Conservation (phyloP, 192 early-diverging fungal genomes). For the Coemansia sp. region DNA sequence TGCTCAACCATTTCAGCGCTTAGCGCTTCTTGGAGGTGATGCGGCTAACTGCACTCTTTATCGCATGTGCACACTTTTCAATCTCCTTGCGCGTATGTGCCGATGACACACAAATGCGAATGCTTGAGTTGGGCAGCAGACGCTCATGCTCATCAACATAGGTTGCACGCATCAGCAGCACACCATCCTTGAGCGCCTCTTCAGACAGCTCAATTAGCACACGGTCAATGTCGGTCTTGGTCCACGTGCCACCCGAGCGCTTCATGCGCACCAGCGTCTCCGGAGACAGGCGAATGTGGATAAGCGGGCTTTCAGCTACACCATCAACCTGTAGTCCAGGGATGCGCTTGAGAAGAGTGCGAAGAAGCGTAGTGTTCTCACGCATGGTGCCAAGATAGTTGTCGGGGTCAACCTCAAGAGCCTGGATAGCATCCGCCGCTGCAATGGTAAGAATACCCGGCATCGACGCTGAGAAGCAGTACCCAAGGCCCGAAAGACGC, state of each 20-base stretch:
- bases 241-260: conserved; percentile 58
- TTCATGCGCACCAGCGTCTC: conserved; percentile 64
- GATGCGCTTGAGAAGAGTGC: conserved; percentile 57
- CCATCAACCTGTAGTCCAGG: conserved; percentile 57
- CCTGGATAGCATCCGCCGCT: conserved; percentile 76
- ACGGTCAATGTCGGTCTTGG: conserved; percentile 49
- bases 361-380: conserved; percentile 66
- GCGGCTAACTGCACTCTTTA: conserved; percentile 68
- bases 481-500: conserved; percentile 84
- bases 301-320: conserved; percentile 62
- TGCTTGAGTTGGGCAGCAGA: conserved; percentile 70
- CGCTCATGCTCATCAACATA: conserved; percentile 84
- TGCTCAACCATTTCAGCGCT: not conserved
- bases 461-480: conserved; percentile 92
- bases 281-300: conserved; percentile 71
- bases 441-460: conserved; percentile 90
- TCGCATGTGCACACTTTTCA: conserved; percentile 76
- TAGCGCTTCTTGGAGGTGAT: conserved; percentile 52
- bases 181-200: conserved; percentile 73
- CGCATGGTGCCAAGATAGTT: conserved; percentile 56
- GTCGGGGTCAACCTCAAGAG: conserved; percentile 33
- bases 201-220: conserved; percentile 83
- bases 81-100: conserved; percentile 79
- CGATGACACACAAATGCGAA: conserved; percentile 76
- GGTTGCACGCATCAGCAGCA: conserved; percentile 85